Evolutionary conservation across 129 eudicot species (phyloP).

Genomic region (Glebionis coronaria): DNA sequence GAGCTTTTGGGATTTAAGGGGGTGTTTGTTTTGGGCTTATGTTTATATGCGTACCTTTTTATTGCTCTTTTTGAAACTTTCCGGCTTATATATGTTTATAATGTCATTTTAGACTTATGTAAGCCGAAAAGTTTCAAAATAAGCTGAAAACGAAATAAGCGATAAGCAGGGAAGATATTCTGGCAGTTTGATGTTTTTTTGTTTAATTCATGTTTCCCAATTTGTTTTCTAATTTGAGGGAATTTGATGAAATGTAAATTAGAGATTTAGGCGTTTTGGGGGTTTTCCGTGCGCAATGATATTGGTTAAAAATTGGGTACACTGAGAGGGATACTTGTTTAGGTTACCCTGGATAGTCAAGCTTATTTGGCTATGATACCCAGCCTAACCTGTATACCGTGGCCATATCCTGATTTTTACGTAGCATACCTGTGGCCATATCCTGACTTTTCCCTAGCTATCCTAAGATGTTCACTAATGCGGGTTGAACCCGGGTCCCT

Average conservation of each 20-base stretch:
- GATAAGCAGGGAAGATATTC: no score
- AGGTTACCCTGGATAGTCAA: background rate
- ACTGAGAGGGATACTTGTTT: background rate
- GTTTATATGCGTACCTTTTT: no score
- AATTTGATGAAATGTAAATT: background rate
- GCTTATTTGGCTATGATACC: background rate
- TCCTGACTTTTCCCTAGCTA: no score
- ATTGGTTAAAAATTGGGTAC: background rate
- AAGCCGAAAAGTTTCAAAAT: background rate
- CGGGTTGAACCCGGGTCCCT: no score
- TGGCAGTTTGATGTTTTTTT: no score
- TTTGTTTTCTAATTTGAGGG: background rate
- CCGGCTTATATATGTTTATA: background rate
- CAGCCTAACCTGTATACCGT: no score
- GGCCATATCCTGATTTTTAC: no score
- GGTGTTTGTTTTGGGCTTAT: no score
- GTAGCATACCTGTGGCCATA: no score
- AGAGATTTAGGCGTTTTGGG: background rate
- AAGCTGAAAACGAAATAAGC: background rate
- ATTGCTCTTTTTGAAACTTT: no score
- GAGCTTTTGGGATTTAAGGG: no score
- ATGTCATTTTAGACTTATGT: background rate
- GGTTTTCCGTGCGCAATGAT: slow-evolving; percentile 11
- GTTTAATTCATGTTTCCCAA: background rate
- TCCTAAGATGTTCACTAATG: no score